Base-by-base conservation (phyloP, 2,329 filamentous ascomycete genomes). In the Xylaria sp. region DNA sequence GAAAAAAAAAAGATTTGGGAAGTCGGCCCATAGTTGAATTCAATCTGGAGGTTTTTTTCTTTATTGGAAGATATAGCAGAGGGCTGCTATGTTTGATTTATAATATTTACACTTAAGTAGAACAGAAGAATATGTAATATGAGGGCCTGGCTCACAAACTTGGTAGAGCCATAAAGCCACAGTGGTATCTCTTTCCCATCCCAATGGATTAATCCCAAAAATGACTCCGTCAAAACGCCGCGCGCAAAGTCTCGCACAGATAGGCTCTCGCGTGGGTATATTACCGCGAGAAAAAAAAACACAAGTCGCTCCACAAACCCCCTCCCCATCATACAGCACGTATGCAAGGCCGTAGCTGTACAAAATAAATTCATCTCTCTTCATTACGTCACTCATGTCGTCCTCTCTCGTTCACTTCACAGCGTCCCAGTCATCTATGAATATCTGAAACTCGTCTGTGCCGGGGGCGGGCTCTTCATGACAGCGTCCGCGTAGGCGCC, bases 401-500 rank as follows among this genome's bases (percentile, higher is more conserved):
- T 57, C 59, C 33, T 44, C 48, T 9, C 44, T 48, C 58, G 15
- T 62, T 11, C 40, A 59, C 13, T 46, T 65, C 67, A 15, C 56
- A 44, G 23, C n/a, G 33, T 51, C 54, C 48, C 11, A 33, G 33
- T 17, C 4, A 36, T 51, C 5, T 70, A 73, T n/a, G 77, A 48
- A n/a, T 54, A 61, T 15, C 83, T 80, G 72, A 86, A 87, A 28
- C 74, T 78, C 13, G 80, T 81, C 76, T 84, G 83, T 49, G 74
- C 78, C 9, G 82, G 81, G 38, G 82, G 83, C 40, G 87, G 85
- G 75, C 83, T 87, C 79, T 83, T 86, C 65, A 88, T 74, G 6
- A 83, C 84, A 66, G 84, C 83, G 57, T 85, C 86, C 6, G 86
- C 83, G 78, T 97, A 97, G 0, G 94, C 92, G 6, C 92, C 92